Conservation (phyloP, 75 land plant genomes). For the Sequoiadendron giganteum region DNA sequence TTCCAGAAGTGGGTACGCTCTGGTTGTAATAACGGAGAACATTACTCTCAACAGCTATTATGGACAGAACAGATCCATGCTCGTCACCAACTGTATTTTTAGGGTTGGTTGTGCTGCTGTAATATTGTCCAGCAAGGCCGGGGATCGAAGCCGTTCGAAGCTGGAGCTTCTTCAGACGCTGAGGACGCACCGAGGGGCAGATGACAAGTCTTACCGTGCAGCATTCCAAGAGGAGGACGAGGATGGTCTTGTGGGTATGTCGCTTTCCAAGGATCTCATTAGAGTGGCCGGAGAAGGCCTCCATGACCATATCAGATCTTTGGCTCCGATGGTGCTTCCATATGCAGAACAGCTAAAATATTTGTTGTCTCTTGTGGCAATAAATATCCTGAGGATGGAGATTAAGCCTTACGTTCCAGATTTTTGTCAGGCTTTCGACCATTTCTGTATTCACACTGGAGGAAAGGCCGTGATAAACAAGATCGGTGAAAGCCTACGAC, state of each 20-base stretch:
- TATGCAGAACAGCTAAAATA: slow-evolving; percentile 16
- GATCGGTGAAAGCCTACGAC: slow-evolving; percentile 10
- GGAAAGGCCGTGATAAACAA: slow-evolving; percentile 50
- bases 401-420: slow-evolving; percentile 37
- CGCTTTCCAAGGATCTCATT: slow-evolving; percentile 47
- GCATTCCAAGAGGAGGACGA: slow-evolving; percentile 40
- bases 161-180: slow-evolving; percentile 29
- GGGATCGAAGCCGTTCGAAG: slow-evolving; percentile 22
- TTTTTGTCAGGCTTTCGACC: slow-evolving; percentile 41
- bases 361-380: slow-evolving; percentile 11
- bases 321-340: slow-evolving; percentile 46
- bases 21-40: slow-evolving; percentile 58
- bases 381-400: neutral
- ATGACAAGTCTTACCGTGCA: slow-evolving; percentile 26
- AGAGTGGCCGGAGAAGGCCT: slow-evolving; percentile 35
- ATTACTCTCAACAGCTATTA: slow-evolving; percentile 45
- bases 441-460: slow-evolving; percentile 52
- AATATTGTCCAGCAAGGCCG: slow-evolving; percentile 28
- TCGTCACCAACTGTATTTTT: slow-evolving; percentile 53
- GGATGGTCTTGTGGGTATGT: slow-evolving; percentile 30
- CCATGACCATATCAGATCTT: slow-evolving; percentile 15
- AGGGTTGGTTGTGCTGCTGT: slow-evolving; percentile 39
- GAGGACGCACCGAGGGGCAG: slow-evolving; percentile 41
- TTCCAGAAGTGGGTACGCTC: slow-evolving; percentile 11
- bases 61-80: slow-evolving; percentile 46